Base-by-base conservation (phyloP, 2,329 filamentous ascomycete genomes). In the Aspergillus pseudoterreus region DNA sequence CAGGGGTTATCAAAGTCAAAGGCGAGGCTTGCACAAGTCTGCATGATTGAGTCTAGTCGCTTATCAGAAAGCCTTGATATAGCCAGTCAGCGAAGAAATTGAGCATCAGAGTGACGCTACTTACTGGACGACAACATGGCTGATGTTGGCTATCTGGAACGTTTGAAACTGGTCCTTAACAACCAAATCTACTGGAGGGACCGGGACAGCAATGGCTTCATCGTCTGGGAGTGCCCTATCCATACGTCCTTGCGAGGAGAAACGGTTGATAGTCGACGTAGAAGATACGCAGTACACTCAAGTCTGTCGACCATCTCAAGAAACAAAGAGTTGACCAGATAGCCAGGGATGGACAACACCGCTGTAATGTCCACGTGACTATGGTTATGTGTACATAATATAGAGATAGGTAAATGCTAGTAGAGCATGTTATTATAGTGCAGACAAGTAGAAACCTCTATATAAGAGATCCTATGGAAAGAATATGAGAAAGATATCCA, bases 1-100 rank as follows among this genome's bases (percentile, higher is more conserved):
- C 53, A 55, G 15, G 50, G 53, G 14, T 46, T 52, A 15, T 55
- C 21, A 22, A 43, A 51, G 32, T 53, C 47, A 33, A 51, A 55
- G n/a, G 38, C 6, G 30, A 55, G 11, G 6, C 19, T 43, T 12
- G 41, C 47, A 21, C 27, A n/a, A n/a, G 19, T 33, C 27, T 47
- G 53, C 53, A 52, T 52, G 27, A 55, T 42, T n/a, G 46, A 44
- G 19, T 55, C 53, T 10, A 52, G n/a, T 44, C 42, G 49, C 38
- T 47, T 51, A 24, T 49, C 45, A 19, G 52, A 49, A 4, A 54
- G 49, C n/a, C 45, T 54, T 4, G 44, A 38, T 6, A 39, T n/a
- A 10, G 21, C 24, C 24, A 43, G 14, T 8, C 33, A 24, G 4
- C 38, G 49, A 38, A 19, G 19, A 44, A 19, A 2, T 11, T n/a